Percentiles rank a stretch among this genome's conserved stretches.
Evolutionary conservation across 202 grass and related monocot species (phyloP).

Genomic region (Thinopyrum obtusiflorum): DNA sequence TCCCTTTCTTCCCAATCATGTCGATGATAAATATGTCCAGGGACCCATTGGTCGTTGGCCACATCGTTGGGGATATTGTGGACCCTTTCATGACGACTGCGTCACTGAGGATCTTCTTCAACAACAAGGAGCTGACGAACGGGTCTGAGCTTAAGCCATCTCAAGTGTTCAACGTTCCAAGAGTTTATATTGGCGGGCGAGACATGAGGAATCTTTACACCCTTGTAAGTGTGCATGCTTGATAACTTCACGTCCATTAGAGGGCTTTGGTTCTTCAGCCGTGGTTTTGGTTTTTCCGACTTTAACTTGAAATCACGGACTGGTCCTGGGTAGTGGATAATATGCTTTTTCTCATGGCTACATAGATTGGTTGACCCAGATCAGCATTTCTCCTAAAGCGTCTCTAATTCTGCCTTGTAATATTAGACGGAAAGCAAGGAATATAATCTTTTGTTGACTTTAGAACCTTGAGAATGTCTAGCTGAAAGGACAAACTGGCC

Average conservation of each 20-base stretch:
- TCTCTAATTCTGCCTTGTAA: neutral
- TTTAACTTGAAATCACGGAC: conserved; percentile 1
- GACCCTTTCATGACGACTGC: conserved; percentile 62
- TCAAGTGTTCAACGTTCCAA: conserved; percentile 61
- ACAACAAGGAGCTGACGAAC: conserved; percentile 79
- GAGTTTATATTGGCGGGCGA: conserved; percentile 58
- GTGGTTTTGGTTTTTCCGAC: neutral
- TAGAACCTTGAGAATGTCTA: neutral
- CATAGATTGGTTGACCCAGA: conserved; percentile 29
- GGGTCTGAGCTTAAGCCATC: conserved; percentile 91
- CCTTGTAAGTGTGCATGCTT: conserved; percentile 58
- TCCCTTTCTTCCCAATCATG: conserved; percentile 22
- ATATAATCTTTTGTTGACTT: conserved; percentile 10
- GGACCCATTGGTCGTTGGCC: conserved; percentile 77
- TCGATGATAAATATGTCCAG: conserved; percentile 59
- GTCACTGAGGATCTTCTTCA: conserved; percentile 62
- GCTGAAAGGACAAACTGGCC: conserved; percentile 14
- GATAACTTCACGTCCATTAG: neutral
- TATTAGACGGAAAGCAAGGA: conserved; percentile 12
- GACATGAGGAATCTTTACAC: conserved; percentile 91
- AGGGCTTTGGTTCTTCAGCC: neutral
- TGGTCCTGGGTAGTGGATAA: neutral
- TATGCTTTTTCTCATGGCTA: neutral
- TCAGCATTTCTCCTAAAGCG: conserved; percentile 29
- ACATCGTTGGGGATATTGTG: conserved; percentile 83